These are phyloP conservation scores for Rhytidiadelphus loreus DNA, from an alignment of 225 moss, liverwort and hornwort genomes.

Conservation along the genomic window DNA sequence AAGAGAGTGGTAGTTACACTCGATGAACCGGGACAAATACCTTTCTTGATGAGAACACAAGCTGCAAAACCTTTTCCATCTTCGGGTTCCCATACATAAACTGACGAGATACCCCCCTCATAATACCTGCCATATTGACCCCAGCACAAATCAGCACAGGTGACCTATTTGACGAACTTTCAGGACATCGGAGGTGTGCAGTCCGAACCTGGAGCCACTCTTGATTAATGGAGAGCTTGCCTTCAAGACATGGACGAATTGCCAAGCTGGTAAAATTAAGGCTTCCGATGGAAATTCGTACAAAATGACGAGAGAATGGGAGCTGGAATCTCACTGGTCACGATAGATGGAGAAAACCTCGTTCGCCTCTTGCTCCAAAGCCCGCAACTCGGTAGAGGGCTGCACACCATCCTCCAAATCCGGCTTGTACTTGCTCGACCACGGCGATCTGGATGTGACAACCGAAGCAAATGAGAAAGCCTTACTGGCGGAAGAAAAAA, in stretches of 20 bases:
- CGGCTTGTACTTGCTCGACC: constrained; percentile 79
- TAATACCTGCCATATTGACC: constrained; percentile 53
- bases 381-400: constrained; percentile 58
- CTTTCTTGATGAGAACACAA: constrained; percentile 87
- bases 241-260: background rate
- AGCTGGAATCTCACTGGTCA: constrained; percentile 82
- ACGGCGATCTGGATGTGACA: constrained; percentile 55
- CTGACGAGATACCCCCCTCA: constrained; percentile 95
- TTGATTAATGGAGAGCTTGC: background rate
- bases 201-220: background rate
- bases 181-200: background rate
- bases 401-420: constrained; percentile 73
- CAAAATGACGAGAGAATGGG: constrained; percentile 12
- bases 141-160: background rate
- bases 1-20: background rate
- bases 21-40: constrained; percentile 10
- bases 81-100: constrained; percentile 85
- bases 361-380: constrained; percentile 83
- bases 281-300: background rate
- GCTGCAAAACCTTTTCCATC: constrained; percentile 72
- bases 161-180: background rate
- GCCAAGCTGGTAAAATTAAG: background rate
- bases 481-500: background rate
- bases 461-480: background rate
- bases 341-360: constrained; percentile 79